Conservation (phyloP, 1,139 yeast species). For the Taphrina sp. region DNA sequence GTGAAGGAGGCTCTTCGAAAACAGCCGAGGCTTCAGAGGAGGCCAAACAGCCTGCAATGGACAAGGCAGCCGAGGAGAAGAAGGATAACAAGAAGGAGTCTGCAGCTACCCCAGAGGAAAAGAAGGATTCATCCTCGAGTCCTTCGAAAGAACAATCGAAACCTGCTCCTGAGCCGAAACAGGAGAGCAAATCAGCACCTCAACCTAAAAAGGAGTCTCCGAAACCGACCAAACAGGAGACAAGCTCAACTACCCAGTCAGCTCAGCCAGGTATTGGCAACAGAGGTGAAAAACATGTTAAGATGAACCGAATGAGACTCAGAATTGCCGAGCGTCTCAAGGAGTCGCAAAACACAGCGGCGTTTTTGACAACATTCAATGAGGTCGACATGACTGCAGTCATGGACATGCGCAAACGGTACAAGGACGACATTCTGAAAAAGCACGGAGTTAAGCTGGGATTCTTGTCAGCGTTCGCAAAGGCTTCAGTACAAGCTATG, state of each 20-base stretch:
- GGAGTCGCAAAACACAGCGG: constrained; percentile 99
- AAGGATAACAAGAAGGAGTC: constrained; percentile 44
- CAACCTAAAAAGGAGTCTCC: constrained; percentile 23
- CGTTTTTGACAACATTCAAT: constrained; percentile 95
- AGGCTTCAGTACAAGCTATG: constrained; percentile 90
- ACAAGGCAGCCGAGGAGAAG: constrained; percentile 40
- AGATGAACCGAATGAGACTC: constrained; percentile 99
- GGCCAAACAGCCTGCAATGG: constrained; percentile 38
- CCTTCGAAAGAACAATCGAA: constrained; percentile 39
- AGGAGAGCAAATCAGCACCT: constrained; percentile 38
- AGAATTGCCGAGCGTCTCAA: constrained; percentile 98
- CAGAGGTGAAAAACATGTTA: constrained; percentile 50
- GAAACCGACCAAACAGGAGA: constrained; percentile 39
- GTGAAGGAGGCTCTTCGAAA: constrained; percentile 59
- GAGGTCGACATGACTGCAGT: constrained; percentile 95
- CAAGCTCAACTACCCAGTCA: constrained; percentile 38
- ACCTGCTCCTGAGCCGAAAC: constrained; percentile 37
- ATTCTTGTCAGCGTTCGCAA: constrained; percentile 97
- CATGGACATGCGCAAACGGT: constrained; percentile 91
- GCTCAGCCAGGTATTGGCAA: constrained; percentile 34
- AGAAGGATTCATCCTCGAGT: constrained; percentile 41
- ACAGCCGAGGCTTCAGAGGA: constrained; percentile 39
- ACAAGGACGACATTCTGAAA: constrained; percentile 94
- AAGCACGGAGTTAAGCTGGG: constrained; percentile 94
- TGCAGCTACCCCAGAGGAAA: constrained; percentile 40